Conservation (phyloP, 2,329 filamentous ascomycete species). For the Tolypocladium endophyticum region DNA sequence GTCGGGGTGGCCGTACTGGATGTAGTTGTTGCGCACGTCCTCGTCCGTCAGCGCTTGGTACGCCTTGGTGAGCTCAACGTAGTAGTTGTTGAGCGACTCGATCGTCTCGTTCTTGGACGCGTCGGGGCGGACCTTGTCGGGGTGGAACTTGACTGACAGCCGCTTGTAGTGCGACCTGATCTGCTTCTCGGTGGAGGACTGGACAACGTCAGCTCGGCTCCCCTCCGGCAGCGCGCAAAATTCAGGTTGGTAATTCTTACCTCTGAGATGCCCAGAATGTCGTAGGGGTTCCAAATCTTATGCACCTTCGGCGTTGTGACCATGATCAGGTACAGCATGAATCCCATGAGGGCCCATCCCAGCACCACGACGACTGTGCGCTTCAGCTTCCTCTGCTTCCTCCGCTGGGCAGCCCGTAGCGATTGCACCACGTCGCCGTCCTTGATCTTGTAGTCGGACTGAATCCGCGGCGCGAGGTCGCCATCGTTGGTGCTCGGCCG, state of each 20-base stretch:
- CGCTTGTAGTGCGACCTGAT: conserved; percentile 89
- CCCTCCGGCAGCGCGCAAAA: neutral
- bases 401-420: conserved; percentile 77
- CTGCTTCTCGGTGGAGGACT: conserved; percentile 76
- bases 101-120: conserved; percentile 78
- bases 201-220: neutral
- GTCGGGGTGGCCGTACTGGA: conserved; percentile 91
- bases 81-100: conserved; percentile 75
- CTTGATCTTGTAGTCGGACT: conserved; percentile 68
- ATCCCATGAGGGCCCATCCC: conserved; percentile 76
- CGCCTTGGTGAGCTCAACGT: conserved; percentile 92
- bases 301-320: conserved; percentile 60
- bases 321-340: conserved; percentile 85
- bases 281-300: conserved; percentile 94
- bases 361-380: conserved; percentile 63
- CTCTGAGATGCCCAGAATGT: conserved; percentile 79
- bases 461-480: conserved; percentile 72
- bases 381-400: conserved; percentile 82
- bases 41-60: conserved; percentile 98
- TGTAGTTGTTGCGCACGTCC: conserved; percentile 92
- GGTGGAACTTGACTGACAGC: conserved; percentile 78
- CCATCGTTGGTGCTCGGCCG: conserved; percentile 67
- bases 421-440: conserved; percentile 75
- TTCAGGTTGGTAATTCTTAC: conserved; percentile 30
- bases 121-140: conserved; percentile 84